phyloP scores from a whole-genome alignment of 2,329 filamentous ascomycete genomes.

The Tolypocladium capitatum region DNA sequence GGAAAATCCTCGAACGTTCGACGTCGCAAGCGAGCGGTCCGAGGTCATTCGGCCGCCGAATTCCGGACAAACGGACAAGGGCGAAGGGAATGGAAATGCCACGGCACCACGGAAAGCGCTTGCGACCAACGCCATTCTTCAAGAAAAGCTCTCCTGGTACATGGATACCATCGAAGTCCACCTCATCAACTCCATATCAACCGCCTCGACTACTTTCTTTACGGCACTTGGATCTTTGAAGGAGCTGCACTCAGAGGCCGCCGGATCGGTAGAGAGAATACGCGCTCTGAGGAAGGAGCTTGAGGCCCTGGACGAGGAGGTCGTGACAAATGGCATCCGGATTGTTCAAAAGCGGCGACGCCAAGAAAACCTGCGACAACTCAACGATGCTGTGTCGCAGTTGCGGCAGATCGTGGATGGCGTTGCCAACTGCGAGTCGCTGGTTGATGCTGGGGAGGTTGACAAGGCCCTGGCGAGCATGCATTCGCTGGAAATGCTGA shows the following conservation, averaged over 20 bases:
- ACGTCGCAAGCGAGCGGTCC: constrained; percentile 89
- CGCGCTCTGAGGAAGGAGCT: constrained; percentile 69
- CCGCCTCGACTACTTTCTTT: constrained; percentile 91
- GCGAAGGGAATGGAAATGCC: constrained; percentile 41
- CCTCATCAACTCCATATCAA: constrained; percentile 89
- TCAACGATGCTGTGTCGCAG: constrained; percentile 74
- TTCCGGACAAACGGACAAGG: constrained; percentile 39
- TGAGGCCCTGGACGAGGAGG: constrained; percentile 68
- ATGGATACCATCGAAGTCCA: constrained; percentile 99
- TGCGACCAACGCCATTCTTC: constrained; percentile 90
- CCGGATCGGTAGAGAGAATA: constrained; percentile 80
- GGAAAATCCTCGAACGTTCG: constrained; percentile 91
- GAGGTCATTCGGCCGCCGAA: constrained; percentile 72
- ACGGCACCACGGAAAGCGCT: constrained; percentile 64
- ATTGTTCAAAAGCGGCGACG: constrained; percentile 72
- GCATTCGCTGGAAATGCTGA: constrained; percentile 64
- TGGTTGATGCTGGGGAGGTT: constrained; percentile 74
- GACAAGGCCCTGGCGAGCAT: constrained; percentile 69
- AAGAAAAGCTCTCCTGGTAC: constrained; percentile 98
- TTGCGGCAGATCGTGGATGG: constrained; percentile 65
- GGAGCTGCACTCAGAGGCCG: constrained; percentile 82
- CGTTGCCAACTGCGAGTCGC: constrained; percentile 61
- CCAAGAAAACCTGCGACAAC: constrained; percentile 69
- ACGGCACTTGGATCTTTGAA: constrained; percentile 82
- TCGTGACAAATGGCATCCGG: constrained; percentile 72